A percentile compares a stretch with the other conserved stretches of the same genome.
Conservation (phyloP, 352 stramenopile genomes). For the Poterioochromonas sp. region DNA sequence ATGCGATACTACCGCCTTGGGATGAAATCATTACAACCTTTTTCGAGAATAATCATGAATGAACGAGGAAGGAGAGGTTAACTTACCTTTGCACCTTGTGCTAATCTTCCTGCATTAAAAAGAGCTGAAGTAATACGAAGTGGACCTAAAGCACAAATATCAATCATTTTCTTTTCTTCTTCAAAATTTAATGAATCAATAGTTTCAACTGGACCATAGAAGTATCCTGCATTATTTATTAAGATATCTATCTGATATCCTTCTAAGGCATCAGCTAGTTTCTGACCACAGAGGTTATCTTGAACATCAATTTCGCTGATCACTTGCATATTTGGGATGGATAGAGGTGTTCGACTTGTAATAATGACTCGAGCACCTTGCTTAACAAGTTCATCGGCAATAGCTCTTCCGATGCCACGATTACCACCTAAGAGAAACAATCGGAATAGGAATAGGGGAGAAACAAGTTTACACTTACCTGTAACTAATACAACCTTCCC, state of each 20-base stretch:
- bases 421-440: constrained; percentile 60
- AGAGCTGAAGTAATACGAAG: constrained; percentile 50
- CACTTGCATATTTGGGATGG: constrained; percentile 42
- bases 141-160: constrained; percentile 52
- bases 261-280: constrained; percentile 47
- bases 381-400: constrained; percentile 48
- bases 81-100: constrained; percentile 49
- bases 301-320: constrained; percentile 55
- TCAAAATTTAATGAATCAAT: constrained; percentile 56
- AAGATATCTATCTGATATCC: constrained; percentile 53
- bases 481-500: constrained; percentile 36
- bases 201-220: constrained; percentile 55
- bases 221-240: constrained; percentile 68
- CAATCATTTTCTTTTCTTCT: constrained; percentile 63
- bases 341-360: constrained; percentile 40
- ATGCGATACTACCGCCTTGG: constrained; percentile 57
- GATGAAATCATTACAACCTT: constrained; percentile 62
- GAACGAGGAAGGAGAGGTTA: no score
- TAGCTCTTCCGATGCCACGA: constrained; percentile 54
- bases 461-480: background rate
- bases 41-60: no score
- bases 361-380: constrained; percentile 34
- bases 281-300: constrained; percentile 46
- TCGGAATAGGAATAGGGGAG: constrained; percentile 40
- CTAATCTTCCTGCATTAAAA: constrained; percentile 42